Conservation (phyloP, 176 grass and related monocot genomes). For the Luzula sylvatica region DNA sequence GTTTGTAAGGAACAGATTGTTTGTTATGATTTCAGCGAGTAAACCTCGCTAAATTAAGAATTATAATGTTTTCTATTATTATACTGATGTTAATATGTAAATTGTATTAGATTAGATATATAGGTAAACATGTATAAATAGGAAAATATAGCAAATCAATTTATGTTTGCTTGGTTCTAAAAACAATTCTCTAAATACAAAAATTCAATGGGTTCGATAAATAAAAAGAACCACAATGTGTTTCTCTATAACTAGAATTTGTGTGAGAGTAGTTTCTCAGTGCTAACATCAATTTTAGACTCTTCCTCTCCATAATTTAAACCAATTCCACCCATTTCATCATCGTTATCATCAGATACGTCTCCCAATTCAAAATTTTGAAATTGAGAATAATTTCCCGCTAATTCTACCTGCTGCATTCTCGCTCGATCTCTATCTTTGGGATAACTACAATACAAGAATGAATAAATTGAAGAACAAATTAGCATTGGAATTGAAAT, state of each 20-base stretch:
- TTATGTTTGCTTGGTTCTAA: too few species aligned
- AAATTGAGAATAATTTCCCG: not conserved
- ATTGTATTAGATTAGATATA: not conserved
- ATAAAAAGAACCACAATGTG: not conserved
- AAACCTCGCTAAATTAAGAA: conserved; percentile 26
- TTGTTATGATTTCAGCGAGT: conserved; percentile 78
- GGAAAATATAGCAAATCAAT: too few species aligned
- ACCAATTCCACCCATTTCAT: not conserved
- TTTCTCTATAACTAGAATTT: conserved; percentile 8
- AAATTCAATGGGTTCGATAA: too few species aligned
- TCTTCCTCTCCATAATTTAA: conserved; percentile 13
- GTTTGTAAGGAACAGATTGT: conserved; percentile 55
- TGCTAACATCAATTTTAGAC: conserved; percentile 5
- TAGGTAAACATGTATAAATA: too few species aligned
- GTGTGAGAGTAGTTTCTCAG: conserved; percentile 13
- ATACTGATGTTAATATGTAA: not conserved
- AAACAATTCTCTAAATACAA: too few species aligned
- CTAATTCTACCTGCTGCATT: conserved; percentile 5
- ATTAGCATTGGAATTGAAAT: conserved; percentile 24
- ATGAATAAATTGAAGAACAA: conserved; percentile 35
- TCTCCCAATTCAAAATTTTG: not conserved
- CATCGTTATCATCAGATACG: not conserved
- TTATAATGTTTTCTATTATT: not conserved
- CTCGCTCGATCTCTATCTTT: conserved; percentile 33
- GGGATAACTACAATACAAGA: conserved; percentile 42